Base-by-base conservation (phyloP, 2,329 filamentous ascomycete genomes). In the Tolypocladium sp. region DNA sequence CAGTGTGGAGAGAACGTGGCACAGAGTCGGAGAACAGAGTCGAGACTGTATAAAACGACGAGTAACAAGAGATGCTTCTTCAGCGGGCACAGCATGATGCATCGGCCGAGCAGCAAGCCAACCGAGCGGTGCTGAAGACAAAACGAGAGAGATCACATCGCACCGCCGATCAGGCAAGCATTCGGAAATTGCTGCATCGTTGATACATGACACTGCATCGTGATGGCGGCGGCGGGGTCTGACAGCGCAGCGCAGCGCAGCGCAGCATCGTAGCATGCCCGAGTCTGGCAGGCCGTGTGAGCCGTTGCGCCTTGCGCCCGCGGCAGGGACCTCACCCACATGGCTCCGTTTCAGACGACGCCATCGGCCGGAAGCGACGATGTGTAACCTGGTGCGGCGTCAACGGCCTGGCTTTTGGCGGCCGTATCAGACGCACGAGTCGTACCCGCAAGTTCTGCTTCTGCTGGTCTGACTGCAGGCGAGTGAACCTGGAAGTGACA, bases 331-430 rank as follows among this genome's bases (percentile, higher is more conserved):
- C 20, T 30, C 37, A n/a, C 22, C 30, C 30, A 37, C 41, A 38
- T 56, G 41, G 55, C 20, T 38, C 40, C 30, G 55, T 56, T 56
- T 56, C 55, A 56, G 55, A 46, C 54, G 54, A 55, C 35, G 52
- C 35, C 35, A 40, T 40, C 35, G 2, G 22, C 8, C 2, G 12
- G 12, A 12, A 2, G 41, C 42, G 42, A 46, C 5, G 15, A 27
- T 13, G 42, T 27, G 42, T 46, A 44, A 22, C 41, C 2, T 44
- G 10, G 40, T n/a, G 20, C 41, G 3, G n/a, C n/a, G n/a, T 42
- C 41, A 9, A 20, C 41, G 7, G 22, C 42, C 13, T 12, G 12
- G 22, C 22, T 27, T 44, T 17, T 15, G 5, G 44, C 44, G 25
- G 22, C 22, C 22, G 44, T 27, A 49, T 49, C 44, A 49, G 22